phyloP scores from a whole-genome alignment of 2,329 filamentous ascomycete genomes.

The Sporothrix euskadiensis region DNA sequence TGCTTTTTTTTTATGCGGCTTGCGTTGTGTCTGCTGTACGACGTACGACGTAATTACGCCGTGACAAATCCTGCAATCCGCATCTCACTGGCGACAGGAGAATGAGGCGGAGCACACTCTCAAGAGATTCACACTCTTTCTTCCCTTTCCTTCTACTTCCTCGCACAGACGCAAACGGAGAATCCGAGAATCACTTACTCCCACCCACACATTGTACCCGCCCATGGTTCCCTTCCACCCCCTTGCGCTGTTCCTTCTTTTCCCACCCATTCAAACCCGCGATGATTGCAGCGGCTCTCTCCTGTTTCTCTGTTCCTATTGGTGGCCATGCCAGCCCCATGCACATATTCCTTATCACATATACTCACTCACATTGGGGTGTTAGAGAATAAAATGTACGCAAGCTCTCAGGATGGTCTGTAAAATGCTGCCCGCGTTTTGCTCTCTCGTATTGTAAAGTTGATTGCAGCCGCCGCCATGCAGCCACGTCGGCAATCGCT shows the following conservation, averaged over 20 bases:
- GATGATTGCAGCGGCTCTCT: background rate
- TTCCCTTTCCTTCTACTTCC: background rate
- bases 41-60: no score
- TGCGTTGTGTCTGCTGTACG: conserved; percentile 9
- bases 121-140: background rate
- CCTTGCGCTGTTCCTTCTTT: background rate
- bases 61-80: conserved; percentile 6
- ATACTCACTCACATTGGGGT: background rate
- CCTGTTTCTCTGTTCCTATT: background rate
- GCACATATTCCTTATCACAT: conserved; percentile 18
- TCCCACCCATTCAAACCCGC: background rate
- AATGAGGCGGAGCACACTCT: conserved; percentile 12
- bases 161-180: conserved; percentile 10
- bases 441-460: conserved; percentile 5
- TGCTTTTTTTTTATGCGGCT: conserved; percentile 10
- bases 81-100: conserved; percentile 12
- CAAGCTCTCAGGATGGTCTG: background rate
- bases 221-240: background rate
- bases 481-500: background rate
- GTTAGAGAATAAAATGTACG: background rate
- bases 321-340: background rate
- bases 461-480: conserved; percentile 8
- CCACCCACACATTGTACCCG: background rate
- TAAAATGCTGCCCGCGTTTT: background rate
- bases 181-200: background rate